Evolutionary conservation across 192 early-diverging fungal species (phyloP).

Genomic region (Phycomyces nitens): DNA sequence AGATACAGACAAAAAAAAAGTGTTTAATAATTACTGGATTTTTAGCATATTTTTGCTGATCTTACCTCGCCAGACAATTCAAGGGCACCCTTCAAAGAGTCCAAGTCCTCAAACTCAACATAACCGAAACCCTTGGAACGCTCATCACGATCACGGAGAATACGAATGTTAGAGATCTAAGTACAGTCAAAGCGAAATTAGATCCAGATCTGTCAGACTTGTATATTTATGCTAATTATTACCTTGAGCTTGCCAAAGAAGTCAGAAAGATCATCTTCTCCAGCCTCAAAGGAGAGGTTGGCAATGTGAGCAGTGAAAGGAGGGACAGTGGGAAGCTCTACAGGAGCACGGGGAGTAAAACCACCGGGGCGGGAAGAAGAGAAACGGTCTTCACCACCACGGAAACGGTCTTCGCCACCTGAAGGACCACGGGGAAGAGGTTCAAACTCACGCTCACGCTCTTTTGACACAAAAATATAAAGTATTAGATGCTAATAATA

Average conservation of each 20-base stretch:
- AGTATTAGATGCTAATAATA: neutral
- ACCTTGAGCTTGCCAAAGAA: slow-evolving; percentile 76
- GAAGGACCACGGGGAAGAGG: neutral
- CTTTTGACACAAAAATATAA: slow-evolving; percentile 16
- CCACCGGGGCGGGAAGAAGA: slow-evolving; percentile 12
- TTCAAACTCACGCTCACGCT: slow-evolving; percentile 39
- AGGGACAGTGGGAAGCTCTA: slow-evolving; percentile 73
- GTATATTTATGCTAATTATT: neutral
- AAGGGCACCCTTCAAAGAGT: slow-evolving; percentile 79
- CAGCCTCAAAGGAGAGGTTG: slow-evolving; percentile 84
- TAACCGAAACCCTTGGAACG: slow-evolving; percentile 94
- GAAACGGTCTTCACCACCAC: slow-evolving; percentile 24
- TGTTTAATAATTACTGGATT: neutral
- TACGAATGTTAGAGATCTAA: slow-evolving; percentile 72
- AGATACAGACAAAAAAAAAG: slow-evolving; percentile 1
- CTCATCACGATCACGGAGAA: slow-evolving; percentile 78
- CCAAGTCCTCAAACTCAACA: slow-evolving; percentile 86
- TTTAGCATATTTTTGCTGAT: neutral
- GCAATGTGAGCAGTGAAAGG: slow-evolving; percentile 91
- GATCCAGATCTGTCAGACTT: neutral
- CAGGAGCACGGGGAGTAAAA: slow-evolving; percentile 39
- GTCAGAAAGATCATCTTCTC: slow-evolving; percentile 68
- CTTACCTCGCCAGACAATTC: slow-evolving; percentile 54
- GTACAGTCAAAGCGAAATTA: neutral
- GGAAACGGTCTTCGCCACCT: slow-evolving; percentile 29